A percentile compares a stretch with the other conserved stretches of the same genome.
phyloP scores from a whole-genome alignment of 192 early-diverging fungal genomes.

The Irineochytrium annulatum region DNA sequence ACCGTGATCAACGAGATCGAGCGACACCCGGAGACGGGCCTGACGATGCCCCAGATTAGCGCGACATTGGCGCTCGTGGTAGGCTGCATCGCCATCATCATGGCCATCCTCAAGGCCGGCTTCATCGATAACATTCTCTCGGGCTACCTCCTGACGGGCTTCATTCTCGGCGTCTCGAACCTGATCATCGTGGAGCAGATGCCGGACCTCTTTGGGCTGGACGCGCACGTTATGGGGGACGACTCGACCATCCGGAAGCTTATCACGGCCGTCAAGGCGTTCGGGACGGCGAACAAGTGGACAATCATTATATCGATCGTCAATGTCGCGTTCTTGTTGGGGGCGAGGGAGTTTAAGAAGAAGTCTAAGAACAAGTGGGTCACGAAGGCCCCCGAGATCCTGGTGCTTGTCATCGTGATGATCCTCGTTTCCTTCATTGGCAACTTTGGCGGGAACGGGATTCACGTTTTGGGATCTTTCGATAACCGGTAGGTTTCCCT shows the following conservation, averaged over 20 bases:
- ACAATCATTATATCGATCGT: constrained; percentile 12
- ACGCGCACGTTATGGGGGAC: not conserved
- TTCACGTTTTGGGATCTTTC: constrained; percentile 35
- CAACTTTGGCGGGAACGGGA: constrained; percentile 23
- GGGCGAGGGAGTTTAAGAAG: constrained; percentile 14
- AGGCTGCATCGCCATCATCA: constrained; percentile 21
- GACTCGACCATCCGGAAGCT: constrained; percentile 23
- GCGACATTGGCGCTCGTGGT: constrained; percentile 26
- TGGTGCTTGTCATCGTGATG: constrained; percentile 29
- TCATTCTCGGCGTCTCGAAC: constrained; percentile 9
- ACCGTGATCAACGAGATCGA: constrained; percentile 6
- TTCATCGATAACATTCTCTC: constrained; percentile 41
- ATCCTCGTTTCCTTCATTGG: constrained; percentile 21
- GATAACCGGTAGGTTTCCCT: too few species aligned
- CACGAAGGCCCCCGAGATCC: constrained; percentile 23
- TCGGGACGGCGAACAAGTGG: not conserved
- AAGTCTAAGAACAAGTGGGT: constrained; percentile 5
- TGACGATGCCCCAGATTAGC: constrained; percentile 18
- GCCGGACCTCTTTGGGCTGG: constrained; percentile 23
- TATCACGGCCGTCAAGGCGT: constrained; percentile 11
- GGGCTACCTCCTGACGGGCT: constrained; percentile 31
- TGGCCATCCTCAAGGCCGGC: constrained; percentile 29
- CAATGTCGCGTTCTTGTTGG: constrained; percentile 24
- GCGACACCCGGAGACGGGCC: not conserved
- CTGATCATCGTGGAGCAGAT: constrained; percentile 38